Evolutionary conservation across 306 rosid species (phyloP).

Genomic region (Carpinus viminea): DNA sequence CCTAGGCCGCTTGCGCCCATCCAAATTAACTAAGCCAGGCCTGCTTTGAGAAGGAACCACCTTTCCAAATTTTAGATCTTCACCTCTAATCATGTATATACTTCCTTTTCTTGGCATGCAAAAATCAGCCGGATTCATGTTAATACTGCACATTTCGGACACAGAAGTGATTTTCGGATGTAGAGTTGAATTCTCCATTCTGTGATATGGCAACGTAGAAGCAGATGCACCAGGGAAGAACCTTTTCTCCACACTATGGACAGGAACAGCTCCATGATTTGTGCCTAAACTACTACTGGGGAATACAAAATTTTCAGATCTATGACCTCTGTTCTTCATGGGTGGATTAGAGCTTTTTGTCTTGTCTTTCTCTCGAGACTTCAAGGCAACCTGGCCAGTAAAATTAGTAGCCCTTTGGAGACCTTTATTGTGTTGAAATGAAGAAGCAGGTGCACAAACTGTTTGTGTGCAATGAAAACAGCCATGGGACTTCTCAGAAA

Average conservation of each 20-base stretch:
- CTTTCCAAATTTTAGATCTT: constrained; percentile 67
- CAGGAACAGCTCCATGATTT: constrained; percentile 31
- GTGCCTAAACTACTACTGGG: constrained; percentile 34
- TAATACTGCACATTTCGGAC: constrained; percentile 49
- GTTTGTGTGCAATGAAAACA: constrained; percentile 48
- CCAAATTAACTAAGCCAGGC: constrained; percentile 29
- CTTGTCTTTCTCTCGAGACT: constrained; percentile 60
- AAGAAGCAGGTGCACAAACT: constrained; percentile 55
- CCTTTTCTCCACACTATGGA: constrained; percentile 25
- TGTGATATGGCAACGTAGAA: constrained; percentile 32
- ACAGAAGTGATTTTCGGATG: constrained; percentile 36
- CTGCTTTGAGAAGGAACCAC: constrained; percentile 35
- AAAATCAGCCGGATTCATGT: constrained; percentile 96
- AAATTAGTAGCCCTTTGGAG: constrained; percentile 35
- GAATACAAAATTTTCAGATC: constrained; percentile 22
- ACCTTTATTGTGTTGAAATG: constrained; percentile 47
- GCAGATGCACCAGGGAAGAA: constrained; percentile 22
- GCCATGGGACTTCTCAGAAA: constrained; percentile 54
- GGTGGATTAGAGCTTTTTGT: constrained; percentile 42
- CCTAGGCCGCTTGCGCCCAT: constrained; percentile 54
- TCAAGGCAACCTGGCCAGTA: constrained; percentile 43
- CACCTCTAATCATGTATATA: constrained; percentile 81
- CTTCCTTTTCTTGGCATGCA: constrained; percentile 61
- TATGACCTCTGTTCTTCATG: constrained; percentile 40
- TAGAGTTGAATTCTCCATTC: constrained; percentile 39